Evolutionary conservation across 2,329 filamentous ascomycete genomes (phyloP).

Genomic region (Aspergillus sp.): DNA sequence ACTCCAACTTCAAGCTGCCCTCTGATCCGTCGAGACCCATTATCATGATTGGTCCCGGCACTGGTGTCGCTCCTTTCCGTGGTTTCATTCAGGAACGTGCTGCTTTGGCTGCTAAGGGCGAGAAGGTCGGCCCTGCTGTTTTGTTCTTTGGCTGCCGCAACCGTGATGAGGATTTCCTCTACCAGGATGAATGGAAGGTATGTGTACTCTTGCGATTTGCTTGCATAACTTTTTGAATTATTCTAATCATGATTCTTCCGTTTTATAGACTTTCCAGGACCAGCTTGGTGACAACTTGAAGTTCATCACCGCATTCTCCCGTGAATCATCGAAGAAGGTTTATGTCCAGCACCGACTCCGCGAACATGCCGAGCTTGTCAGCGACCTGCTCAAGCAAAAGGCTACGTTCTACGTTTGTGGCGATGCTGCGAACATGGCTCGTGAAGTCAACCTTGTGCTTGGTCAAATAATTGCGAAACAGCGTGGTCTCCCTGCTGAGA

Average conservation of each 20-base stretch:
- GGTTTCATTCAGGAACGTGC: slow-evolving; percentile 93
- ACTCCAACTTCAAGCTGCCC: slow-evolving; percentile 98
- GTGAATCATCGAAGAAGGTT: slow-evolving; percentile 81
- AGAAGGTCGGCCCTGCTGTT: slow-evolving; percentile 80
- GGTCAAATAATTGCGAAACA: slow-evolving; percentile 83
- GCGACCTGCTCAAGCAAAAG: slow-evolving; percentile 77
- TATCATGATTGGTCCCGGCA: slow-evolving; percentile 95
- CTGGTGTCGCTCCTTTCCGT: slow-evolving; percentile 94
- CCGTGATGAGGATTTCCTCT: slow-evolving; percentile 85
- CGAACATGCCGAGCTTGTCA: slow-evolving; percentile 79
- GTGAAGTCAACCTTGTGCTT: slow-evolving; percentile 86
- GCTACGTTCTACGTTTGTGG: slow-evolving; percentile 98
- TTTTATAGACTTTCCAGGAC: slow-evolving; percentile 72
- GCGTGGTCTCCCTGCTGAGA: slow-evolving; percentile 76
- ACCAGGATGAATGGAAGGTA: slow-evolving; percentile 90
- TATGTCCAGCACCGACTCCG: slow-evolving; percentile 94
- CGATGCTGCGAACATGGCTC: slow-evolving; percentile 95
- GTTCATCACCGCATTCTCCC: slow-evolving; percentile 92
- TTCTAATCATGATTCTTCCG: slow-evolving; percentile 24
- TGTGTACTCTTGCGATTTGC: slow-evolving; percentile 34
- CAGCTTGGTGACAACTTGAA: slow-evolving; percentile 85
- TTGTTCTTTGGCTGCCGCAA: slow-evolving; percentile 96
- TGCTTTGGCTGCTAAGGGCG: slow-evolving; percentile 74
- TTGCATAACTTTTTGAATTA: neutral
- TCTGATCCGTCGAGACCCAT: slow-evolving; percentile 91